Base-by-base conservation (phyloP, 352 stramenopile species). In the Pythium grandisporangium region DNA sequence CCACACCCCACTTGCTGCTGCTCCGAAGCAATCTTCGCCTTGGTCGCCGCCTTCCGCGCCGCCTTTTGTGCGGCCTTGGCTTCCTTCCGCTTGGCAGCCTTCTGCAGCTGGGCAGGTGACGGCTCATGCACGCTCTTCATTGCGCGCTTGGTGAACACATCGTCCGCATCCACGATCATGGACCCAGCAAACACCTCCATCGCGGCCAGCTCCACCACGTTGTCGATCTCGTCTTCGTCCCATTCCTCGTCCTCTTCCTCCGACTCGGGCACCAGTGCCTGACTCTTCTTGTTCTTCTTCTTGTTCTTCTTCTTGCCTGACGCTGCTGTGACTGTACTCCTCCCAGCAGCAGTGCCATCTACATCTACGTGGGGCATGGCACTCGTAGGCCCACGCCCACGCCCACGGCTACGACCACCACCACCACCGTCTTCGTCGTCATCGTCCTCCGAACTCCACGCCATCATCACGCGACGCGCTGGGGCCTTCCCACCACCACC, bases 111-210 rank as follows among this genome's bases (percentile, higher is more conserved):
- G n/a, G n/a, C n/a, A n/a, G n/a, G n/a, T n/a, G n/a, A n/a, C n/a
- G n/a, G n/a, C n/a, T n/a, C n/a, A n/a, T n/a, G n/a, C n/a, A n/a
- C n/a, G n/a, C n/a, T n/a, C n/a, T n/a, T n/a, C n/a, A n/a, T n/a
- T n/a, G n/a, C n/a, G n/a, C n/a, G n/a, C n/a, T n/a, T n/a, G n/a
- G n/a, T n/a, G 6, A 14, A 26, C 21, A 54, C 35, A 37, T 59
- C 51, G 40, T 54, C 51, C 5, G 45, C 51, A 32, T 59, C 51
- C 3, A 59, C 36, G 22, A 59, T 26, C 51, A 59, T 54, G 8
- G 51, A 48, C 1, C 51, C 51, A 41, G 51, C 51, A 37, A 59
- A 59, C 19, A 25, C 33, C 14, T 47, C 21, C 22, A 51, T 41
- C 41, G 38, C 51, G 3, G 38, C 35, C 16, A 29, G 11, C 19